Evolutionary conservation across 2,329 filamentous ascomycete species (phyloP).

Genomic region (Arthroderma sp.): DNA sequence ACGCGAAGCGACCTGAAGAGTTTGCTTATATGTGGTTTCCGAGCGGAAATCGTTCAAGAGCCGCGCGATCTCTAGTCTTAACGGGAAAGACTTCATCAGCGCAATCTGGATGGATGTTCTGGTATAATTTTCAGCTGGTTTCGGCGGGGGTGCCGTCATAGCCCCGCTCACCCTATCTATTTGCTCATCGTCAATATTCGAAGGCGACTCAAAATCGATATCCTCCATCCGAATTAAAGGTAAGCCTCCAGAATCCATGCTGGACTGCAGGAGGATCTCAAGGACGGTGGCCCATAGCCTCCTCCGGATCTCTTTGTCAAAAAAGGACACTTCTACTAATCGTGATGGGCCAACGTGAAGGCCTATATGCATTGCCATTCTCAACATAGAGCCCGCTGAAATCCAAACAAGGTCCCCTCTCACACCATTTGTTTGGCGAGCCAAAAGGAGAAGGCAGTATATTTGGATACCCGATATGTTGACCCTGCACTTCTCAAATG

Average conservation of each 20-base stretch:
- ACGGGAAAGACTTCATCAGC: conserved; percentile 34
- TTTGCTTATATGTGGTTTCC: conserved; percentile 37
- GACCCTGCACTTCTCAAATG: conserved; percentile 22
- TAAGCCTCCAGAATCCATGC: conserved; percentile 25
- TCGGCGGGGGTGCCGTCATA: conserved; percentile 14
- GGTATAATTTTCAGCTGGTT: conserved; percentile 31
- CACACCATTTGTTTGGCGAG: conserved; percentile 22
- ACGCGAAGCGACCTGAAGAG: conserved; percentile 21
- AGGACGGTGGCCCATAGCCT: conserved; percentile 35
- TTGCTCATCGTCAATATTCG: conserved; percentile 29
- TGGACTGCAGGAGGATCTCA: conserved; percentile 31
- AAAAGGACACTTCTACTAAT: conserved; percentile 18
- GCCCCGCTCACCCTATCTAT: not conserved
- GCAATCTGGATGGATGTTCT: conserved; percentile 42
- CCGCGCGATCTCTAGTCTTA: conserved; percentile 35
- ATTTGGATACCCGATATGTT: conserved; percentile 25
- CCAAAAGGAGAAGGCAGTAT: conserved; percentile 25
- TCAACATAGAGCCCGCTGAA: conserved; percentile 29
- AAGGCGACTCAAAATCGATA: conserved; percentile 27
- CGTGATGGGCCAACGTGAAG: conserved; percentile 30
- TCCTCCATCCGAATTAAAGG: conserved; percentile 26
- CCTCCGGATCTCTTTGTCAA: conserved; percentile 35
- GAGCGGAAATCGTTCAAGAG: conserved; percentile 39
- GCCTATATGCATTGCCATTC: conserved; percentile 33
- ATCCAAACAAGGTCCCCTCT: conserved; percentile 28